These are phyloP conservation scores for Plectosphaerella plurivora DNA, from an alignment of 2,329 filamentous ascomycete genomes.

Conservation along the genomic window DNA sequence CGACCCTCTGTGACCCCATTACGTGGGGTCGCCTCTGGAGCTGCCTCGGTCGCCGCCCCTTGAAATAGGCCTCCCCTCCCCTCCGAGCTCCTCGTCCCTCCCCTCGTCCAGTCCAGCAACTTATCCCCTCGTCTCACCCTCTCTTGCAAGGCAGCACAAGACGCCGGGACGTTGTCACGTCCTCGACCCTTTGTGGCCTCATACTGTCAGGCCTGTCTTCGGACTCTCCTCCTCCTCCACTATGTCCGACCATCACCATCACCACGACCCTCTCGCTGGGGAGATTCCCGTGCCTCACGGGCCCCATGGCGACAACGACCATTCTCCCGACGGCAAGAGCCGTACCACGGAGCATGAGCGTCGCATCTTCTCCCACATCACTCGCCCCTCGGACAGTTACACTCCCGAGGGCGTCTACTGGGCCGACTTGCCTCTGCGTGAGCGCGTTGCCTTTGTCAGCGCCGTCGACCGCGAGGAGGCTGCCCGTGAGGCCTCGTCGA, in stretches of 20 bases:
- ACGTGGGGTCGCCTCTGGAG: no score
- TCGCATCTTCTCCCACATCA: slow-evolving; percentile 69
- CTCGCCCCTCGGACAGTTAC: slow-evolving; percentile 86
- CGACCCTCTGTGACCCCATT: no score
- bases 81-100: no score
- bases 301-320: slow-evolving; percentile 43
- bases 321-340: slow-evolving; percentile 32
- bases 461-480: slow-evolving; percentile 69
- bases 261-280: slow-evolving; percentile 39
- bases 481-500: slow-evolving; percentile 57
- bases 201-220: not conserved
- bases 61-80: no score
- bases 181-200: no score
- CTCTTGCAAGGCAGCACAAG: no score
- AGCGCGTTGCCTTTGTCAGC: slow-evolving; percentile 72
- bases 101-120: no score
- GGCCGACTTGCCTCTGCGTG: slow-evolving; percentile 72
- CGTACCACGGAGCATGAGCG: slow-evolving; percentile 44
- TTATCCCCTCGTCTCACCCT: no score
- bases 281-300: slow-evolving; percentile 54
- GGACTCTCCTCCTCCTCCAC: not conserved
- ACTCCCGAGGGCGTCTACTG: slow-evolving; percentile 81
- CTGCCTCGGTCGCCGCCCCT: no score
- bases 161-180: no score
- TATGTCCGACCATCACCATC: slow-evolving; percentile 32